Evolutionary conservation across 768 basidiomycete genomes (phyloP), one percentile per base, ranked within the genome.

Genomic region (Calocybe gangraenosa): DNA sequence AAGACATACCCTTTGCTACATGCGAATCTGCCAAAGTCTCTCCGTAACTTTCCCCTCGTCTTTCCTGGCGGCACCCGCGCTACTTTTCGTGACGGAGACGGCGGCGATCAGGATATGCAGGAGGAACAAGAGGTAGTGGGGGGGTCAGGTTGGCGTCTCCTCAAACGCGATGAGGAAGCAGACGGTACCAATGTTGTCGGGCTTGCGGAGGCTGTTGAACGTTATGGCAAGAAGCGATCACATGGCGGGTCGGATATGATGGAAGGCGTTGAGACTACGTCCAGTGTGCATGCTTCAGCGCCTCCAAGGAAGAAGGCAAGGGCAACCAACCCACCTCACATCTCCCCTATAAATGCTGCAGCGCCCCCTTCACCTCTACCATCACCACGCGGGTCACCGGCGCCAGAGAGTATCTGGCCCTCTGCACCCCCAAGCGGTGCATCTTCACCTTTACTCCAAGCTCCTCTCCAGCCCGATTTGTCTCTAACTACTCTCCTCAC

Each of bases 351-450:
- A 32, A 82, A 79, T 54, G 76, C 75, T 10, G 88, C 87, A 8
- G 88, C 87, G 10, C 88, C 88, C 7, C 89, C 85, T 15, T 90
- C 88, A 1, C 89, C 89, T 40, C 66, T 92, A 31, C 89, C 89
- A 10, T 92, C 89, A 9, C 89, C 89, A 15, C 84, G 84, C 64
- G 88, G 87, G 19, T 91, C 90, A 11, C 89, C 89, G 3, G 77
- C 83, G 3, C 84, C 85, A 17, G 79, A 84, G 58, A 68, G 70
- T 41, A 81, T 84, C 42, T 90, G 85, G 86, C 85, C 87, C 15
- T 87, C 87, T 7, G 84, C 85, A 9, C 83, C 86, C 11, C 84
- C 87, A n/a, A 87, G 84, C 55, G 84, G 83, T 1, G 76, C 81
- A 18, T 82, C 84, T 30, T 85, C 87, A 19, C 84, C 86, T 1